Evolutionary conservation across 306 rosid species (phyloP), one percentile per base, ranked within the genome.

Genomic region (Malus sylvestris): DNA sequence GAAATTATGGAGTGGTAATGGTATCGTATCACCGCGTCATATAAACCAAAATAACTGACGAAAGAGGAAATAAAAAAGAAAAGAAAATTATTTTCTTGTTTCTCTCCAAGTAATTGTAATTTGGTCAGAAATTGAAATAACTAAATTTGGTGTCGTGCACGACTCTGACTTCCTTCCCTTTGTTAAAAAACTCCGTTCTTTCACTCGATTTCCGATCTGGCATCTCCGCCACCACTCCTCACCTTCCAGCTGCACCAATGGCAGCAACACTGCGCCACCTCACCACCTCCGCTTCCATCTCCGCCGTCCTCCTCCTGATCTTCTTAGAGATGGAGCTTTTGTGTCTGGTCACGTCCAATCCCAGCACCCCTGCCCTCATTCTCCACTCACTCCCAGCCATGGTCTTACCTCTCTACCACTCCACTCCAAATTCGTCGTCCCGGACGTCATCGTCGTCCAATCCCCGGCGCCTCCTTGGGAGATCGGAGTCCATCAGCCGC

Each of bases 381-480:
- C 45, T 71, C 27, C 76, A 71, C 14, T 13, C 93, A 49, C 91
- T 76, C 63, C 76, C 88, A 8, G 83, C 96, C 74, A 86, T 90
- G 94, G 72, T 95, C 29, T 80, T 95, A 60, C 99, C 98, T 14
- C 88, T 95, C 6, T 89, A 85, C 23, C 92, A 62, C 71, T 84
- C 92, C 73, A 14, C 83, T 35, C 83, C 88, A 33, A 73, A 85
- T 80, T 82, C 85, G 18, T 76, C 92, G 23, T 30, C 25, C 19
- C 42, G 10, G 52, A 33, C 70, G 44, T 76, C 82, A 5, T 72
- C 68, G 44, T 76, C 81, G 4, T 72, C 73, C 72, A 77, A 72
- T 68, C 67, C 81, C 6, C 97, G 83, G 32, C 99, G 99, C 72
- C 88, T 53, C 32, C 96, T 95, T 30, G 89, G 82, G 74, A 74